Percentiles rank a stretch among this genome's conserved stretches.
These are phyloP conservation scores for Endocarpon pusillum DNA, from an alignment of 495 filamentous ascomycete species.

Conservation along the genomic window DNA sequence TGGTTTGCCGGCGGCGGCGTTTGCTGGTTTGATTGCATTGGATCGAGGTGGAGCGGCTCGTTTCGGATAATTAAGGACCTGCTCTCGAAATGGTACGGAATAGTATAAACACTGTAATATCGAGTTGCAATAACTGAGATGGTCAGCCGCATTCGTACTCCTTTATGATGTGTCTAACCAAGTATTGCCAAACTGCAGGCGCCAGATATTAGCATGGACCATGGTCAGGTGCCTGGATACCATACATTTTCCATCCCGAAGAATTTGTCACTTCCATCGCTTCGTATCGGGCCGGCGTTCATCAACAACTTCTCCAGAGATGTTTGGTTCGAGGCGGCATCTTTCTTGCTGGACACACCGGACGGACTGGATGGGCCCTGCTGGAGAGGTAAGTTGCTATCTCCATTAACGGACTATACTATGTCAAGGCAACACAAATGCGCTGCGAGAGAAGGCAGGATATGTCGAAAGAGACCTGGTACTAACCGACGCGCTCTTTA, in stretches of 20 bases:
- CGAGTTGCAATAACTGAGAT: slow-evolving; percentile 79
- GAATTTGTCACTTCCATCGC: slow-evolving; percentile 93
- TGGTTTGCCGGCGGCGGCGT: slow-evolving; percentile 23
- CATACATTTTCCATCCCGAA: slow-evolving; percentile 96
- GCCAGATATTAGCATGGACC: slow-evolving; percentile 11
- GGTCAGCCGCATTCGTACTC: slow-evolving; percentile 11
- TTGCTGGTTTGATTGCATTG: slow-evolving; percentile 31
- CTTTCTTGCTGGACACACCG: slow-evolving; percentile 45
- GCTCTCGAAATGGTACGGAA: slow-evolving; percentile 85
- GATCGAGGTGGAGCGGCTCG: slow-evolving; percentile 29
- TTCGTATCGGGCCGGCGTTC: slow-evolving; percentile 59
- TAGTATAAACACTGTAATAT: slow-evolving; percentile 95
- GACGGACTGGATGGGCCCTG: slow-evolving; percentile 29
- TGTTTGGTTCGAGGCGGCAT: slow-evolving; percentile 49
- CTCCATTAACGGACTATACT: background rate
- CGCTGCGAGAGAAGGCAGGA: background rate
- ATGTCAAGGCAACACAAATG: slow-evolving; percentile 1
- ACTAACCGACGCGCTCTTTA: slow-evolving; percentile 4
- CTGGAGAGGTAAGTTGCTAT: slow-evolving; percentile 1
- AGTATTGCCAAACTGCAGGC: slow-evolving; percentile 76
- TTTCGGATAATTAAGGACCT: slow-evolving; percentile 79
- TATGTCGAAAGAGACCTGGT: background rate
- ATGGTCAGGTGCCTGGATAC: slow-evolving; percentile 3
- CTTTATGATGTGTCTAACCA: slow-evolving; percentile 41
- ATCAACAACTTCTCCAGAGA: slow-evolving; percentile 70